Evolutionary conservation across 305 asterid genomes (phyloP).

Genomic region (Rubia balearica): DNA sequence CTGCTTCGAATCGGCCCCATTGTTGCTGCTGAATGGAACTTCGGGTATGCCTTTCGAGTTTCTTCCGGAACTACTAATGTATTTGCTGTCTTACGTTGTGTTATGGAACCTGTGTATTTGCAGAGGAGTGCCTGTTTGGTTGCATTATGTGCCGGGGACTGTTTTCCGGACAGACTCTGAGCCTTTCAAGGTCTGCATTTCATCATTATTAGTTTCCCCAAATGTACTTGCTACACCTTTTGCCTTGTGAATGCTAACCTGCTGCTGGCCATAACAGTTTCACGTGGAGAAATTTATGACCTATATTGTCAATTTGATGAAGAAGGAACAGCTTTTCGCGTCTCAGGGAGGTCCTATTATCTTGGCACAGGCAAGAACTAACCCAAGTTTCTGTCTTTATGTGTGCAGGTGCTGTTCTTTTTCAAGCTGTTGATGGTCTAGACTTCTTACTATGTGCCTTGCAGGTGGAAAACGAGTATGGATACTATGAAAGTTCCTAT

Average conservation of each 20-base stretch:
- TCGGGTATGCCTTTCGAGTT: slow-evolving; percentile 39
- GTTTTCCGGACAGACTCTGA: slow-evolving; percentile 79
- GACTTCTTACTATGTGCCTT: not conserved
- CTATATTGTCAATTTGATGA: slow-evolving; percentile 71
- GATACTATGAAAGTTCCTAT: slow-evolving; percentile 73
- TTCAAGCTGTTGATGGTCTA: not conserved
- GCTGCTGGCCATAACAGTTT: slow-evolving; percentile 36
- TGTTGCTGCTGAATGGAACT: slow-evolving; percentile 95
- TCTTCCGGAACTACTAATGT: too few relatives aligned
- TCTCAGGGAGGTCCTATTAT: slow-evolving; percentile 95
- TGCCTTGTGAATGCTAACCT: too few relatives aligned
- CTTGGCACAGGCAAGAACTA: slow-evolving; percentile 63
- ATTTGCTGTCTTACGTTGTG: not conserved
- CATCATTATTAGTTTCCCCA: too few relatives aligned
- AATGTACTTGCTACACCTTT: too few relatives aligned
- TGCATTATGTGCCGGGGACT: slow-evolving; percentile 83
- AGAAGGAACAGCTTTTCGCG: slow-evolving; percentile 80
- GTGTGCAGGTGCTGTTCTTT: not conserved
- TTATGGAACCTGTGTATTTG: slow-evolving; percentile 20
- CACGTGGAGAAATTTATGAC: slow-evolving; percentile 83
- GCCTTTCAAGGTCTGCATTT: slow-evolving; percentile 58
- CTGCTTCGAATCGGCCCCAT: slow-evolving; percentile 88
- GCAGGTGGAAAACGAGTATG: slow-evolving; percentile 94
- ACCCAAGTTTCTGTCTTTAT: not conserved
- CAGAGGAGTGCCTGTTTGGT: slow-evolving; percentile 96